These are phyloP conservation scores for Monosporascus sp. DNA, from an alignment of 2,329 filamentous ascomycete genomes.

Conservation along the genomic window DNA sequence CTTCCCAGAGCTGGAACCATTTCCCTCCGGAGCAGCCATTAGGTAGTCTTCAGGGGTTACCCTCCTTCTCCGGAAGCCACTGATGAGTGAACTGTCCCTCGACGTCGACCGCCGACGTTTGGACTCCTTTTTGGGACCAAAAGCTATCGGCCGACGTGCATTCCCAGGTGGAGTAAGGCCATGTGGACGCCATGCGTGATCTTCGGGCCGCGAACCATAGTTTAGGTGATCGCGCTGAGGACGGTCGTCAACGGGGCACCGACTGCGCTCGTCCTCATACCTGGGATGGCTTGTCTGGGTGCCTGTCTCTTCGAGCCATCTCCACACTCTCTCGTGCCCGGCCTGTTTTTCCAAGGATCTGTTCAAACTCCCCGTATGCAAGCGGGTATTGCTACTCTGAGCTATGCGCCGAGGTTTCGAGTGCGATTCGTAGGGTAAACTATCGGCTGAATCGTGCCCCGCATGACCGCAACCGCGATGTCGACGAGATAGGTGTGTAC, in stretches of 20 bases:
- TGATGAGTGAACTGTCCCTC: conserved; percentile 23
- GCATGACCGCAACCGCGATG: no score
- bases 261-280: neutral
- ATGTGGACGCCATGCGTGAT: conserved; percentile 19
- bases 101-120: conserved; percentile 14
- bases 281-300: neutral
- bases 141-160: conserved; percentile 6
- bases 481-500: no score
- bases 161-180: conserved; percentile 13
- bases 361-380: neutral
- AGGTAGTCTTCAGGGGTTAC: conserved; percentile 5
- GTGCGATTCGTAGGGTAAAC: neutral
- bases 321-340: neutral
- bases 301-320: neutral
- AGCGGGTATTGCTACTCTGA: neutral
- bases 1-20: neutral
- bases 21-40: neutral
- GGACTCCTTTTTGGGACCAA: conserved; percentile 6
- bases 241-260: neutral
- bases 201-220: conserved; percentile 9
- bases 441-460: no score
- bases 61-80: conserved; percentile 10
- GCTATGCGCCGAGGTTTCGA: neutral
- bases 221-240: neutral
- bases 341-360: neutral